These are phyloP conservation scores for Hymenoscyphus salicellus DNA, from an alignment of 2,329 filamentous ascomycete species.

Conservation along the genomic window DNA sequence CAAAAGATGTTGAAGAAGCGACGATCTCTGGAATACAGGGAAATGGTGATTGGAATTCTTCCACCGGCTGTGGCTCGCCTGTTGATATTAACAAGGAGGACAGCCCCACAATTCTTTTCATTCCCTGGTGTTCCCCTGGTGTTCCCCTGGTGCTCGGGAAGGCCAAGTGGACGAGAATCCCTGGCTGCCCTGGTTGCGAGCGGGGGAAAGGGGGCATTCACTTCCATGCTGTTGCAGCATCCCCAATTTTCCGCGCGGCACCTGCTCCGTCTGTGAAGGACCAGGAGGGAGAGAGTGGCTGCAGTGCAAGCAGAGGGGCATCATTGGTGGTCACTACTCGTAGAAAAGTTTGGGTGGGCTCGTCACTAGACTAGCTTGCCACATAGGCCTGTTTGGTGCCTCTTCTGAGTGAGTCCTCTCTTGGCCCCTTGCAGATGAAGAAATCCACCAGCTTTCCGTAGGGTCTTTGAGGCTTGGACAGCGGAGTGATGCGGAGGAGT, in stretches of 20 bases:
- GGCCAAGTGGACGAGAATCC: background rate
- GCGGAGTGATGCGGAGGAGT: background rate
- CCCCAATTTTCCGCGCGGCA: background rate
- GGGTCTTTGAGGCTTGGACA: background rate
- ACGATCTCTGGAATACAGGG: constrained; percentile 4
- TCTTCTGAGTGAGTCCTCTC: background rate
- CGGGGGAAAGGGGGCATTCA: constrained; percentile 1
- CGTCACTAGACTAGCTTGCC: background rate
- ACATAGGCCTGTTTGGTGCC: background rate
- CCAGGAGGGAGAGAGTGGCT: background rate
- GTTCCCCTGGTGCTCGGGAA: background rate
- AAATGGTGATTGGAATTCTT: constrained; percentile 1
- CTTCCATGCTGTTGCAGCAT: background rate
- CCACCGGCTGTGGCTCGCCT: background rate
- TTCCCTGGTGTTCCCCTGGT: background rate
- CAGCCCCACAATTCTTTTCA: background rate
- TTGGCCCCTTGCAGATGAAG: background rate
- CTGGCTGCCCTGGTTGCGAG: background rate
- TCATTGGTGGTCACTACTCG: background rate
- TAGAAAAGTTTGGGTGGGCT: background rate
- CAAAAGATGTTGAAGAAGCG: constrained; percentile 1
- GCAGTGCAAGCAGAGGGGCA: background rate
- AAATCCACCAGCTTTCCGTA: background rate
- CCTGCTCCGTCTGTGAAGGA: background rate
- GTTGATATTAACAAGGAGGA: constrained; percentile 7